Evolutionary conservation across 225 moss, liverwort and hornwort genomes (phyloP).

Genomic region (Physcomitrellopsis africana): DNA sequence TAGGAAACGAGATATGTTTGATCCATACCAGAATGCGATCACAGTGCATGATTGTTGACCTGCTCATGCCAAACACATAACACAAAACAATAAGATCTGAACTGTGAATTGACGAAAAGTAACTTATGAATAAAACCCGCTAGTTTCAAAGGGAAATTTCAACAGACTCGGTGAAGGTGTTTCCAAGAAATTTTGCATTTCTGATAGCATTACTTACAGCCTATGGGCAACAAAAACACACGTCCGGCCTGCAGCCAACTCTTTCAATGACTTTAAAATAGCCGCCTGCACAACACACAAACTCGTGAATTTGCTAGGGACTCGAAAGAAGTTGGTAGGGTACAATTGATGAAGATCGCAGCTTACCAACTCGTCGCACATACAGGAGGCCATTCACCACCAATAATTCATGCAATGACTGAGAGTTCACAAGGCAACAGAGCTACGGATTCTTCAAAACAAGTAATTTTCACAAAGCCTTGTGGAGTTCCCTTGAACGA

Average conservation of each 20-base stretch:
- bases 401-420: neutral
- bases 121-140: constrained; percentile 1
- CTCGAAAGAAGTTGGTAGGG: constrained; percentile 4
- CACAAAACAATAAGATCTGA: constrained; percentile 24
- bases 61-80: constrained; percentile 33
- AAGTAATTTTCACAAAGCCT: neutral
- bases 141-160: neutral
- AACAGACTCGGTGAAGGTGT: constrained; percentile 1
- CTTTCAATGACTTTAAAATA: constrained; percentile 87
- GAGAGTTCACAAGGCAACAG: neutral
- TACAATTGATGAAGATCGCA: neutral
- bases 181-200: constrained; percentile 3
- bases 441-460: neutral
- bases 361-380: constrained; percentile 8
- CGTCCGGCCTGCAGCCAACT: constrained; percentile 88
- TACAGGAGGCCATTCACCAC: neutral
- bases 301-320: constrained; percentile 21
- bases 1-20: constrained; percentile 13
- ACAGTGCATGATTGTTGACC: constrained; percentile 93
- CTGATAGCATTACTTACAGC: constrained; percentile 45
- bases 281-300: constrained; percentile 63
- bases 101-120: constrained; percentile 12
- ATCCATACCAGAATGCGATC: constrained; percentile 87
- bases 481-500: no score
- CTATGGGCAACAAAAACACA: constrained; percentile 96